Conservation (phyloP, 176 grass and related monocot genomes). For the Phoenix roebelenii region DNA sequence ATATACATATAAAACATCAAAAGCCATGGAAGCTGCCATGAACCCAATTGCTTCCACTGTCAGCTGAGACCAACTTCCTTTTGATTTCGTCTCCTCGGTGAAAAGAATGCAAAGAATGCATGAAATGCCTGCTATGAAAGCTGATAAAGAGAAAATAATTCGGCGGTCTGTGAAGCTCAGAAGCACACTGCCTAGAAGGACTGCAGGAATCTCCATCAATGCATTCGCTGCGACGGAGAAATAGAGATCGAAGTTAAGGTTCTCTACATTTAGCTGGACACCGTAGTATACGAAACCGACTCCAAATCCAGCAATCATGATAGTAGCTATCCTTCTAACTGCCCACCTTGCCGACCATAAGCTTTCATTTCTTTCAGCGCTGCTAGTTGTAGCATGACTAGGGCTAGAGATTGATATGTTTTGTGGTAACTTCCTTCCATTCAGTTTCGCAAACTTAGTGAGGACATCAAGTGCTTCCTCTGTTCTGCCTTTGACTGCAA, state of each 20-base stretch:
- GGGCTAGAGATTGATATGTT: conserved; percentile 21
- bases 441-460: conserved; percentile 29
- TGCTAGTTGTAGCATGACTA: not conserved
- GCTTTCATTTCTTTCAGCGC: conserved; percentile 3
- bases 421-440: conserved; percentile 26
- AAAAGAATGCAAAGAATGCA: conserved; percentile 33
- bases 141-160: conserved; percentile 25
- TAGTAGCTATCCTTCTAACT: conserved; percentile 10
- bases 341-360: conserved; percentile 42
- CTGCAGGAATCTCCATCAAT: conserved; percentile 45
- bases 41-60: conserved; percentile 33
- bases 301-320: conserved; percentile 34
- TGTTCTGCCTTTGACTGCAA: conserved; percentile 29
- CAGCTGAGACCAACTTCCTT: conserved; percentile 30
- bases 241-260: conserved; percentile 43
- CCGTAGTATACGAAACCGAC: conserved; percentile 51
- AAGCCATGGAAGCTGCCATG: conserved; percentile 28
- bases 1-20: conserved; percentile 14
- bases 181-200: conserved; percentile 36
- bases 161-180: conserved; percentile 24
- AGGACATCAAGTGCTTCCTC: conserved; percentile 29
- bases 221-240: conserved; percentile 37
- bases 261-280: conserved; percentile 44
- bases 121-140: conserved; percentile 20
- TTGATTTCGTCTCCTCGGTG: conserved; percentile 11